Base-by-base conservation (phyloP, 2,329 filamentous ascomycete genomes). In the Bimuria novae-zelandiae region DNA sequence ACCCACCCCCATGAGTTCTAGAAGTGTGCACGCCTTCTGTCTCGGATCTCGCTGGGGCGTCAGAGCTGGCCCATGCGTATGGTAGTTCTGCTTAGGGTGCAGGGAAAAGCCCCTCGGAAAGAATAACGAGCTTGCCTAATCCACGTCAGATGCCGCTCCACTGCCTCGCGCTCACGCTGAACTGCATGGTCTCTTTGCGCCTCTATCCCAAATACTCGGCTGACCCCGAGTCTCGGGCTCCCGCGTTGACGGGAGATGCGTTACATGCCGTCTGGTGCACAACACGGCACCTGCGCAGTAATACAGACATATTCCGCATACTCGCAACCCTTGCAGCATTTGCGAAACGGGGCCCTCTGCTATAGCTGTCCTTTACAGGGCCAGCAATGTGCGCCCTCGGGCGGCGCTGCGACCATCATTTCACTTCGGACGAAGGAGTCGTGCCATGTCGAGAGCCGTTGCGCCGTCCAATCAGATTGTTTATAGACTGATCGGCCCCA, bases 201-300 rank as follows among this genome's bases (percentile, higher is more conserved):
- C 52, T 59, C 63, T 55, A 65, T 64, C 60, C 59, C 66, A 59
- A 54, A 54, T 60, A 45, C 52, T 55, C 69, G 65, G 67, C 69
- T 68, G 55, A 62, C 54, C 45, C 56, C 54, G 53, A 56, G 29
- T 53, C 54, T 50, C 56, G 56, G 50, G 54, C 60, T 61, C 68
- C 52, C 57, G 40, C 37, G 12, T 49, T 22, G 49, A 39, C 51
- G 55, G 44, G 37, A 60, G 56, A 56, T 51, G 51, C 54, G 55
- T 56, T 54, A 50, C 56, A 48, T 51, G 47, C 56, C 51, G 41
- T 54, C 49, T 54, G 50, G 54, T 54, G 56, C 59, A 63, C 55
- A 55, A 60, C 57, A 56, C 57, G 60, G 53, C 51, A 35, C 37
- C 46, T 45, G 44, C 48, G 32, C 55, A 55, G 56, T 57, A 43